Base-by-base conservation (phyloP, 768 basidiomycete species). In the Russula sp. region DNA sequence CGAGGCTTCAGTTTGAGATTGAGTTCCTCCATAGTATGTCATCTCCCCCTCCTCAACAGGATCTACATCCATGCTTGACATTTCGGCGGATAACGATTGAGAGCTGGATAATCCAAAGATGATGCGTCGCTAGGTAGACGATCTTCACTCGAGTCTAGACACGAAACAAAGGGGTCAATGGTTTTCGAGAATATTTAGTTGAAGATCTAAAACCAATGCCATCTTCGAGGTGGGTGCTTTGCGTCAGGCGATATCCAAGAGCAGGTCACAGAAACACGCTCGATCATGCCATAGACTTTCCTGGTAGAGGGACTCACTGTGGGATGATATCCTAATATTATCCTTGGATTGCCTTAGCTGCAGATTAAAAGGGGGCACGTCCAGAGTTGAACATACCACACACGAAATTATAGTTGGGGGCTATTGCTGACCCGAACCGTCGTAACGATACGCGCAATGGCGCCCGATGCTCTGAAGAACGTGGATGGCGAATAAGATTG, bases 11-110 rank as follows among this genome's bases (percentile, higher is more conserved):
- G 46, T 52, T 51, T 63, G 57, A 29, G 20, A 20, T 14, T 63
- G 57, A 29, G 20, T 18, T 14, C 8, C 39, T 14, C 22, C 56
- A 39, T 61, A 43, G 43, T 59, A 53, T 10, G 18, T 9, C 58
- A 67, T 61, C 14, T 62, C 66, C 29, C 43, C 48, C 14, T 67
- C 65, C 34, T 65, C 59, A 13, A 43, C 45, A 20, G 60, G 36
- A 16, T 67, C 66, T 47, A 67, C 60, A 39, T 66, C 65, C 65
- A 66, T 66, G 47, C 29, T 65, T 11, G 64, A 65, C 64, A 65
- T 65, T 8, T 34, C 45, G 47, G 38, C 2, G 16, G 18, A 35
- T 34, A 35, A 25, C 18, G 22, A 18, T 39, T 25, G 60, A 39
- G 1, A 5, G 6, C 36, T 60, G 45, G 6, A 59, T 18, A 3